Base-by-base conservation (phyloP, 345 rosid genomes). In the Barbarea vulgaris region DNA sequence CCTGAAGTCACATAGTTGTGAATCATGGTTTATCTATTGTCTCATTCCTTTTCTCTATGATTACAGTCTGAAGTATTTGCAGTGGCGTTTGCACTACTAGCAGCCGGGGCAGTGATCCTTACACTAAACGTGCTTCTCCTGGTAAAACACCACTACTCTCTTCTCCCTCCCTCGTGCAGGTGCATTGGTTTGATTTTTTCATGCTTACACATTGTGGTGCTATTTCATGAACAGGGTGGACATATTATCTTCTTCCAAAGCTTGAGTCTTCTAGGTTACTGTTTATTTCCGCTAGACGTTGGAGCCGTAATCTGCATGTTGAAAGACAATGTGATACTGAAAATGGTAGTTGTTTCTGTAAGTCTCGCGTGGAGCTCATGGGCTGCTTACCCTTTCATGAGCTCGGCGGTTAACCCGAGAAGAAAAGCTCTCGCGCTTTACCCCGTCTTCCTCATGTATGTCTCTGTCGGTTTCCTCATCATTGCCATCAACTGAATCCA, bases 351-450 rank as follows among this genome's bases (percentile, higher is more conserved):
- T 53, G 97, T 92, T 9, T 73, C 68, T 36, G 88, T 89, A 74
- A 85, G 94, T 0, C 79, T 92, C 79, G 89, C 96, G 7, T 92
- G 97, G 96, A 90, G 97, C 79, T 88, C 96, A 3, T 90, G 97
- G 97, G 94, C 97, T 22, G 96, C 97, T 70, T 92, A 90, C 75
- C 97, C 97, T 9, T 92, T 92, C 87, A 92, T 92, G 93, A 90
- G 97, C 67, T 79, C 96, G 0, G 97, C 97, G 0, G 96, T 92
- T 53, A 92, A 88, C 77, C 92, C 96, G 2, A 83, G 92, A 74
- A 81, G 97, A 57, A 92, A 92, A 74, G 96, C 93, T 0, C 96
- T 91, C 1, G 89, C 94, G 1, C 89, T 91, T 14, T 88, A 88
- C 78, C 97, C 97, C 0, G 92, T 89, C 65, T 89, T 93, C 75